Evolutionary conservation across 2,329 filamentous ascomycete genomes (phyloP).

Genomic region (Thermoascus crustaceus): DNA sequence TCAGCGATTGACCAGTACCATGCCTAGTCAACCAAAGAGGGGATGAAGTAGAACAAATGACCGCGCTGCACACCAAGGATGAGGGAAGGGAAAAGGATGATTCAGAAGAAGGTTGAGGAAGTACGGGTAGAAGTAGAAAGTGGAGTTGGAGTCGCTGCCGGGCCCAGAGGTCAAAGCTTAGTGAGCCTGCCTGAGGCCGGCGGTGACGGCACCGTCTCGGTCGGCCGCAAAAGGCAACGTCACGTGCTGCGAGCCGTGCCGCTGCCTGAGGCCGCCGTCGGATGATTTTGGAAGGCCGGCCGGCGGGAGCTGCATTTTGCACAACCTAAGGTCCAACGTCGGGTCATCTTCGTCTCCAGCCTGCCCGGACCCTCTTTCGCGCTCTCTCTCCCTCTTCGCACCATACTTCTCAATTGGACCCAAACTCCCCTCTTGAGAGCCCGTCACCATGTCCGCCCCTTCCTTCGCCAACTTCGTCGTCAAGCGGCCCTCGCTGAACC

Average conservation of each 20-base stretch:
- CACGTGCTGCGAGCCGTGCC: no score
- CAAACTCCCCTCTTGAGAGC: constrained; percentile 11
- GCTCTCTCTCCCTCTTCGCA: constrained; percentile 21
- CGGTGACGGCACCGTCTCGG: no score
- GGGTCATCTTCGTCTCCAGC: constrained; percentile 28
- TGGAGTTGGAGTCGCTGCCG: no score
- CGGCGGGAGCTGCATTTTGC: constrained; percentile 29
- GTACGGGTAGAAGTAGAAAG: no score
- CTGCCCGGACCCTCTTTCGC: constrained; percentile 19
- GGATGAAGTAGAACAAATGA: constrained; percentile 6
- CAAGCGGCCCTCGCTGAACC: constrained; percentile 78
- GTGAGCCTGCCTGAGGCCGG: no score
- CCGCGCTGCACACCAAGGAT: no score
- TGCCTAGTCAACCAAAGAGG: constrained; percentile 10
- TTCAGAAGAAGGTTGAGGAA: no score
- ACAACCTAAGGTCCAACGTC: constrained; percentile 34
- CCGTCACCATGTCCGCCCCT: constrained; percentile 57
- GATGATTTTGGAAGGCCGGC: constrained; percentile 24
- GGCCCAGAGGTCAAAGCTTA: no score
- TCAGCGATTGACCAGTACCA: constrained; percentile 18
- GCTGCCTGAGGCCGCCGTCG: not conserved
- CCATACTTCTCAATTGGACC: constrained; percentile 23
- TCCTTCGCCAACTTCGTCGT: constrained; percentile 67
- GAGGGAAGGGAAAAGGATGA: constrained; percentile 7
- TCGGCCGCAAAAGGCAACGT: no score